These are phyloP conservation scores for Puccinia coronata DNA, from an alignment of 1,284 basidiomycete genomes.

Conservation along the genomic window DNA sequence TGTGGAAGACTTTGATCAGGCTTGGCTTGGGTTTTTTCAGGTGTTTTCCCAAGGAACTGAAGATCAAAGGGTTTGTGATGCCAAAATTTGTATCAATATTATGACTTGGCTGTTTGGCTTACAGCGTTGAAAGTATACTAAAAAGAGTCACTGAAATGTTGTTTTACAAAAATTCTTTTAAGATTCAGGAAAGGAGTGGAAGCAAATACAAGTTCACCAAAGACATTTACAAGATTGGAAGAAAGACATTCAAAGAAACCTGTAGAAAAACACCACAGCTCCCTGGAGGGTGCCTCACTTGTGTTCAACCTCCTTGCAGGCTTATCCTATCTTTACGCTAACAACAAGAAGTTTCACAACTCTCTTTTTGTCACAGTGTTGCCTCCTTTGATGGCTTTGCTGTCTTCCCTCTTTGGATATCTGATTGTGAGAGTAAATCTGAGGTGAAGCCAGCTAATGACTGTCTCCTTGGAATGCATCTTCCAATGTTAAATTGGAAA, in stretches of 20 bases:
- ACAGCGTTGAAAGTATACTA: conserved; percentile 51
- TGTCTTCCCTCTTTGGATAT: too few relatives aligned
- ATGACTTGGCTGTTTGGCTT: conserved; percentile 62
- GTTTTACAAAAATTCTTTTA: conserved; percentile 14
- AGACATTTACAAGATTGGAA: conserved; percentile 76
- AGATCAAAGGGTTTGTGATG: conserved; percentile 61
- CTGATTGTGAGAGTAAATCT: too few relatives aligned
- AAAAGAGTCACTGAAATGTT: conserved; percentile 53
- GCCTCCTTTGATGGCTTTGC: too few relatives aligned
- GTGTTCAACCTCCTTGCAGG: too few relatives aligned
- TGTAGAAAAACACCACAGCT: conserved; percentile 63
- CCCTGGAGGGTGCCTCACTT: too few relatives aligned
- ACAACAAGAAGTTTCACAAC: too few relatives aligned
- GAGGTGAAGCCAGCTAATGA: too few relatives aligned
- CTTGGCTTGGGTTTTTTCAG: conserved; percentile 68
- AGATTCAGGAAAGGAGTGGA: conserved; percentile 64
- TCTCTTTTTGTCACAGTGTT: too few relatives aligned
- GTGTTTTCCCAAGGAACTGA: conserved; percentile 73
- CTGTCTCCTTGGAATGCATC: too few relatives aligned
- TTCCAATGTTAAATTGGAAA: too few relatives aligned
- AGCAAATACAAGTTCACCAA: conserved; percentile 72
- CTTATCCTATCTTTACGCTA: too few relatives aligned
- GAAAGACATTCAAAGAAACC: conserved; percentile 85
- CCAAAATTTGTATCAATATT: conserved; percentile 50
- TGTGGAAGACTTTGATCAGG: conserved; percentile 71